Base-by-base conservation (phyloP, 2,329 filamentous ascomycete species). In the Rhytidhysteron rufulum region DNA sequence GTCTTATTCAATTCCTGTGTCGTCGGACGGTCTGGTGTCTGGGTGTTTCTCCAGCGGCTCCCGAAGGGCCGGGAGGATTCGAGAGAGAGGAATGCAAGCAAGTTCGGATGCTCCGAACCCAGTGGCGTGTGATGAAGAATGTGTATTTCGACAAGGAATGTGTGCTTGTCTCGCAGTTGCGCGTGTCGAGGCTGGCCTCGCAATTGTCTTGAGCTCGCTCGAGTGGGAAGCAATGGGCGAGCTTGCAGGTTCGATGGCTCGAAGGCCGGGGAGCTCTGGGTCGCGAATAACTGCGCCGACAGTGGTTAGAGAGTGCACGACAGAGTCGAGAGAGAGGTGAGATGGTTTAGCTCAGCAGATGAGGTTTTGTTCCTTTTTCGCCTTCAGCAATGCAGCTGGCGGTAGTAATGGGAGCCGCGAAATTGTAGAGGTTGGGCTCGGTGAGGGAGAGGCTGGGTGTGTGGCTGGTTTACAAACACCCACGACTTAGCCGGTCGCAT, bases 1-100 rank as follows among this genome's bases (percentile, higher is more conserved):
- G 29, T 31, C 5, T 33, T 31, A n/a, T n/a, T 49, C 29, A 49
- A 39, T 47, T 51, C 54, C 50, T 43, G 44, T 42, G 37, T 50
- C 43, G 39, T 25, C 25, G 6, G 15, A 18, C 30, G 19, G n/a
- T n/a, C n/a, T n/a, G n/a, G n/a, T n/a, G n/a, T n/a, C n/a, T n/a
- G n/a, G n/a, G n/a, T 27, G 48, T 44, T 36, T 45, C 50, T 59
- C 61, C 65, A 59, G 54, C 64, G 64, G 65, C 64, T 65, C 65
- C 55, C 61, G 57, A 53, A 62, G 65, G 66, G 63, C 64, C 58
- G 63, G 63, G 55, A 63, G 50, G 46, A 43, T 44, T 39, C 37
- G 42, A 50, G 48, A 46, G 17, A 54, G 48, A 36, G 55, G 54
- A 57, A 58, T 62, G 59, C 62, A 60, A 48, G 57, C 59, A 20